These are phyloP conservation scores for Hygrophorus pudorinus DNA, from an alignment of 768 basidiomycete species.

Conservation along the genomic window DNA sequence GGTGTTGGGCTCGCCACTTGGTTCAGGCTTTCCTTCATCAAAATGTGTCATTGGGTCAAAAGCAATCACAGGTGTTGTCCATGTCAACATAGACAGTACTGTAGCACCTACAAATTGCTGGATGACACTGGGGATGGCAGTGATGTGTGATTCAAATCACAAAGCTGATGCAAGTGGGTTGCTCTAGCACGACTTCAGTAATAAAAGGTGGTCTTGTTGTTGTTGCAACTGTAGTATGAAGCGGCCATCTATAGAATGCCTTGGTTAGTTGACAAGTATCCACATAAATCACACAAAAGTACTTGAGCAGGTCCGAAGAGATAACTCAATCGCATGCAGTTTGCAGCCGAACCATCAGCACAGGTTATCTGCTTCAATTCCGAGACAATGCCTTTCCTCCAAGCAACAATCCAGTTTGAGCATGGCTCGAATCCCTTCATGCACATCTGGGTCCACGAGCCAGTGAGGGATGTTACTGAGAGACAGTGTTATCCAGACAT, in stretches of 20 bases:
- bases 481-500: too few species aligned
- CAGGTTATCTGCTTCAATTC: slow-evolving; percentile 22
- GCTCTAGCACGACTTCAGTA: slow-evolving; percentile 4
- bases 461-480: too few species aligned
- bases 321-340: slow-evolving; percentile 16
- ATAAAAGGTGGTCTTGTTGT: slow-evolving; percentile 7
- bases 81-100: too few species aligned
- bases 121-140: too few species aligned
- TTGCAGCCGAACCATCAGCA: slow-evolving; percentile 24
- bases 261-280: not conserved
- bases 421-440: slow-evolving; percentile 11
- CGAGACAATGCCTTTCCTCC: slow-evolving; percentile 20
- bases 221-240: slow-evolving; percentile 10
- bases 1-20: too few species aligned
- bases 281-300: slow-evolving; percentile 6
- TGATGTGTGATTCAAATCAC: too few species aligned
- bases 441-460: too few species aligned
- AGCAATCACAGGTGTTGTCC: too few species aligned
- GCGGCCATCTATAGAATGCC: not conserved
- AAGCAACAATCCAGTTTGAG: slow-evolving; percentile 18
- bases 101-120: too few species aligned
- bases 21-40: too few species aligned
- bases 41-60: too few species aligned
- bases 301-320: slow-evolving; percentile 13
- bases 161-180: too few species aligned